phyloP scores from a whole-genome alignment of 1,284 basidiomycete species.

The Leccinum ambiguum region DNA sequence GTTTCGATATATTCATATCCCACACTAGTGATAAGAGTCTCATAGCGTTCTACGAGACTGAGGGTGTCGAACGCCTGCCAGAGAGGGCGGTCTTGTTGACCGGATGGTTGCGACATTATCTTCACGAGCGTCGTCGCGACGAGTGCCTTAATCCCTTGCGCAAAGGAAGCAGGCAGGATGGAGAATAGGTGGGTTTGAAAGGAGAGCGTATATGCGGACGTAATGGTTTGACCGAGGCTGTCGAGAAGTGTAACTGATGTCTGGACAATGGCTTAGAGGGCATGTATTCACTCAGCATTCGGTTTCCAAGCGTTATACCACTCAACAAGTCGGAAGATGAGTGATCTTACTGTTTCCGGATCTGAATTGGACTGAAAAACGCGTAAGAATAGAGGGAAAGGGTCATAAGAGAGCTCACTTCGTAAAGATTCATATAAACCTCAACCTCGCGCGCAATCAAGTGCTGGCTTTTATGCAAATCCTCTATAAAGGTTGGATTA shows the following conservation, averaged over 20 bases:
- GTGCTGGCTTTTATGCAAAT: slow-evolving; percentile 57
- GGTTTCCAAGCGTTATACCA: slow-evolving; percentile 73
- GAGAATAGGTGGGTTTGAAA: slow-evolving; percentile 75
- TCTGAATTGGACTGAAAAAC: slow-evolving; percentile 44
- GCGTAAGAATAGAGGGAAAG: slow-evolving; percentile 10
- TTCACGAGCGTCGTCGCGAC: slow-evolving; percentile 55
- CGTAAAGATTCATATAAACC: slow-evolving; percentile 55
- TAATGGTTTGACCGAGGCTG: slow-evolving; percentile 62
- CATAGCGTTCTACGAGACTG: slow-evolving; percentile 82
- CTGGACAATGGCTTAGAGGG: slow-evolving; percentile 5
- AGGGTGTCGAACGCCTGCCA: slow-evolving; percentile 73
- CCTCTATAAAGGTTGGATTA: slow-evolving; percentile 43
- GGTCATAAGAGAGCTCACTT: slow-evolving; percentile 41
- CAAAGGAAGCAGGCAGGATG: slow-evolving; percentile 62
- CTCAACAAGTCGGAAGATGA: slow-evolving; percentile 56
- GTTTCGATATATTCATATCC: slow-evolving; percentile 84
- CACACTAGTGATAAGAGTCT: slow-evolving; percentile 78
- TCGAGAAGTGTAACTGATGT: slow-evolving; percentile 15
- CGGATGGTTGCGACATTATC: slow-evolving; percentile 30
- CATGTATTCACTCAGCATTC: slow-evolving; percentile 46
- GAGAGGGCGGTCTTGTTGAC: slow-evolving; percentile 36
- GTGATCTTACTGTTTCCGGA: slow-evolving; percentile 46
- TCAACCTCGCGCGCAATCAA: slow-evolving; percentile 61
- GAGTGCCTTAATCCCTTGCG: slow-evolving; percentile 62
- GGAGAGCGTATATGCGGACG: slow-evolving; percentile 56